Percentiles rank a stretch among this genome's conserved stretches.
Evolutionary conservation across 148 eudicot genomes (phyloP).

Genomic region (Chenopodium quinoa): DNA sequence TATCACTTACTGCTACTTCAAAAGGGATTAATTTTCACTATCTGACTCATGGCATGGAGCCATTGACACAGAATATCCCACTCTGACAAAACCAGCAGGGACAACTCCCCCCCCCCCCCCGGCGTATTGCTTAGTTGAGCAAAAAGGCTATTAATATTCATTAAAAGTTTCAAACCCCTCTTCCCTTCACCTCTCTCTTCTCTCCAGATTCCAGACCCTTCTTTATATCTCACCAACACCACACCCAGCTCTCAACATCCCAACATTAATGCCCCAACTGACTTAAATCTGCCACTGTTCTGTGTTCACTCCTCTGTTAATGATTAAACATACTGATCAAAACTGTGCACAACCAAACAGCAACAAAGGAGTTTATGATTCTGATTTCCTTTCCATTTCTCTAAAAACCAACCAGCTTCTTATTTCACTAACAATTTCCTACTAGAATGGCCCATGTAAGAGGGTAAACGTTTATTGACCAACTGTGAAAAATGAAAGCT

Average conservation of each 20-base stretch:
- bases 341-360: neutral
- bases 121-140: too few relatives aligned
- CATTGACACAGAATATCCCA: too few relatives aligned
- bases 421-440: neutral
- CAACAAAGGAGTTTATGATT: neutral
- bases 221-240: neutral
- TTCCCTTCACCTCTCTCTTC: neutral
- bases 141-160: too few relatives aligned
- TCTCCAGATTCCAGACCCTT: neutral
- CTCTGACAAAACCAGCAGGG: neutral
- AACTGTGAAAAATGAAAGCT: too few relatives aligned
- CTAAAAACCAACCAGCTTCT: neutral
- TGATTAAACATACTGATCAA: too few relatives aligned
- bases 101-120: neutral
- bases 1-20: too few relatives aligned
- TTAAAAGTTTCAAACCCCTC: neutral
- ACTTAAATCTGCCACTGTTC: too few relatives aligned
- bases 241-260: too few relatives aligned
- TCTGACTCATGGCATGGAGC: too few relatives aligned
- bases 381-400: neutral
- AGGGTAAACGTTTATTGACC: neutral
- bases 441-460: neutral
- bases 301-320: too few relatives aligned
- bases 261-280: too few relatives aligned
- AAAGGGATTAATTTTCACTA: too few relatives aligned